A percentile compares a stretch with the other conserved stretches of the same genome.
phyloP scores from a whole-genome alignment of 2,329 filamentous ascomycete genomes.

The Chrysoporthe puriensis region DNA sequence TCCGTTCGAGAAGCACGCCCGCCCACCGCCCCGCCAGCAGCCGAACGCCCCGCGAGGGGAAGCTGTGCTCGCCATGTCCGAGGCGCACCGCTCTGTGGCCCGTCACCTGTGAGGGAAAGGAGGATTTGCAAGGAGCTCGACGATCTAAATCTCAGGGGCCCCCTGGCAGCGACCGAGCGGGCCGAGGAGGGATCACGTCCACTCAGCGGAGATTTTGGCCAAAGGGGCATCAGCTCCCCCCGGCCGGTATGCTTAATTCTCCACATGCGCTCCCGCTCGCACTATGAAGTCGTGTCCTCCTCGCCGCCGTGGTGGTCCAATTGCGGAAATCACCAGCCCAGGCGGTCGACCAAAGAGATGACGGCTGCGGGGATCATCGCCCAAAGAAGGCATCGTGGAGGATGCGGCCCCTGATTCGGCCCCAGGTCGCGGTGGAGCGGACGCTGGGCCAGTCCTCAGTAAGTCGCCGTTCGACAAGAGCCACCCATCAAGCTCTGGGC shows the following conservation, averaged over 20 bases:
- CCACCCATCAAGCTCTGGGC: not conserved
- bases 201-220: conserved; percentile 6
- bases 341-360: conserved; percentile 8
- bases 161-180: conserved; percentile 6
- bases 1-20: not conserved
- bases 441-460: too few species aligned
- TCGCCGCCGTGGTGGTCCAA: not conserved
- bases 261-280: conserved; percentile 10
- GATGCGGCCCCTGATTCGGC: not conserved
- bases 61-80: not conserved
- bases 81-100: not conserved
- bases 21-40: too few species aligned
- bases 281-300: not conserved
- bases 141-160: conserved; percentile 25
- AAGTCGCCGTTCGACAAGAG: not conserved
- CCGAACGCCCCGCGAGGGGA: not conserved
- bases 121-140: conserved; percentile 22
- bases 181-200: conserved; percentile 12
- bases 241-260: conserved; percentile 22
- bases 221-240: conserved; percentile 1
- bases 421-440: not conserved
- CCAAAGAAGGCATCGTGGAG: not conserved
- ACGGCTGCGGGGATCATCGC: conserved; percentile 1
- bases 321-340: conserved; percentile 7
- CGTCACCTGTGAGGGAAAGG: conserved; percentile 18